These are phyloP conservation scores for Vachellia collinsii DNA, from an alignment of 306 rosid species.

Conservation along the genomic window DNA sequence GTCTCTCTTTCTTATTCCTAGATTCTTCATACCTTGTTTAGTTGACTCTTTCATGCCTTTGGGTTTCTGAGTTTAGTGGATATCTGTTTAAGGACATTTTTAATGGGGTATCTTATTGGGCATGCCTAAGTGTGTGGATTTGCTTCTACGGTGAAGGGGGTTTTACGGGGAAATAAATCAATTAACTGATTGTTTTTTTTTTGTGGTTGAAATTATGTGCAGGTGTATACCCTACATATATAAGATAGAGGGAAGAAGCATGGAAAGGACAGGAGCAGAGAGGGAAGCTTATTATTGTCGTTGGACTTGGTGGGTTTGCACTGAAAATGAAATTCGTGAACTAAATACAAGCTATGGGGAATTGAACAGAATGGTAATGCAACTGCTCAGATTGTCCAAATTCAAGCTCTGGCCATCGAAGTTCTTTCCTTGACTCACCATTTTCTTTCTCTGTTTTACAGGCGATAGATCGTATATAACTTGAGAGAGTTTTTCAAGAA, in stretches of 20 bases:
- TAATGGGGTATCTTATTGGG: background rate
- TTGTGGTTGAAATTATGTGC: conserved; percentile 7
- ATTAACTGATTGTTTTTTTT: background rate
- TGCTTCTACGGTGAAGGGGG: background rate
- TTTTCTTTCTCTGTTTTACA: background rate
- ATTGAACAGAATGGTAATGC: no score
- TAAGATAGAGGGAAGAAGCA: conserved; percentile 38
- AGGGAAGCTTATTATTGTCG: no score
- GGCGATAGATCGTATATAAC: conserved; percentile 25
- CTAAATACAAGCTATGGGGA: no score
- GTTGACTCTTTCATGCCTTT: no score
- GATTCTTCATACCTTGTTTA: background rate
- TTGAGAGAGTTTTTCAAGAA: conserved; percentile 53
- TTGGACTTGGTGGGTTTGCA: no score
- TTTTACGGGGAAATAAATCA: no score
- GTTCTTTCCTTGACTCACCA: conserved; percentile 13
- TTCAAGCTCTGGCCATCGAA: no score
- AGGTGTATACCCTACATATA: conserved; percentile 89
- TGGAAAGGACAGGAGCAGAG: no score
- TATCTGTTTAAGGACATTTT: background rate
- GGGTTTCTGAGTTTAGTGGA: background rate
- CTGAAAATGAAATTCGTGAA: no score
- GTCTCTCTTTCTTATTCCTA: background rate
- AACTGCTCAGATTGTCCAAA: no score
- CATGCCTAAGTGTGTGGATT: background rate